Percentiles rank a stretch among this genome's conserved stretches.
Conservation (phyloP, 1,284 basidiomycete genomes). For the Schizopora paradoxa region DNA sequence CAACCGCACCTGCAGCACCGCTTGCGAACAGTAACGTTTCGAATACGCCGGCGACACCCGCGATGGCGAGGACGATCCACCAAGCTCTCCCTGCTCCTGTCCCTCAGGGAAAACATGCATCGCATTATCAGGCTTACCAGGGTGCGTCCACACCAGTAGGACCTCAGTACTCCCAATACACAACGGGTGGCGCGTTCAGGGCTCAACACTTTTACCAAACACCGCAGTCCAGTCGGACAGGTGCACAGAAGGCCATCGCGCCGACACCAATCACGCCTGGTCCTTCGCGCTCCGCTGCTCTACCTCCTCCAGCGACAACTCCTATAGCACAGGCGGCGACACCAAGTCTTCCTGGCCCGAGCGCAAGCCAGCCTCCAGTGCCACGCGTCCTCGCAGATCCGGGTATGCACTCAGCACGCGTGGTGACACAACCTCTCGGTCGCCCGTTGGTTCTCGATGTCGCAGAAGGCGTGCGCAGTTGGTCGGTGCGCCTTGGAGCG, state of each 20-base stretch:
- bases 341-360: slow-evolving; percentile 11
- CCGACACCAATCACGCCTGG: slow-evolving; percentile 15
- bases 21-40: neutral
- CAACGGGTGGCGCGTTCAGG: too few relatives aligned
- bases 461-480: slow-evolving; percentile 59
- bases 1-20: slow-evolving; percentile 18
- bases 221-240: too few relatives aligned
- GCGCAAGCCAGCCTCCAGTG: slow-evolving; percentile 10
- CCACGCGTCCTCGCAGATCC: slow-evolving; percentile 29
- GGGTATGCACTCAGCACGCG: slow-evolving; percentile 42
- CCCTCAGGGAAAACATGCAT: too few relatives aligned
- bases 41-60: too few relatives aligned
- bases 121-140: too few relatives aligned
- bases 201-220: too few relatives aligned
- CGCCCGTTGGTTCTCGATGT: slow-evolving; percentile 48
- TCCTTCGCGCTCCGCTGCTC: slow-evolving; percentile 20
- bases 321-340: slow-evolving; percentile 15
- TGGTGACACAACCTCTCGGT: slow-evolving; percentile 53
- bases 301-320: slow-evolving; percentile 20
- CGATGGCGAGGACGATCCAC: too few relatives aligned
- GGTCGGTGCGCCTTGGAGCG: slow-evolving; percentile 54
- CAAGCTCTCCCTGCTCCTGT: too few relatives aligned
- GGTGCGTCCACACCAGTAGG: too few relatives aligned
- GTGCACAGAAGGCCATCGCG: neutral
- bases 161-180: too few relatives aligned